Base-by-base conservation (phyloP, 1,284 basidiomycete genomes). In the Rhodotorula sp. region DNA sequence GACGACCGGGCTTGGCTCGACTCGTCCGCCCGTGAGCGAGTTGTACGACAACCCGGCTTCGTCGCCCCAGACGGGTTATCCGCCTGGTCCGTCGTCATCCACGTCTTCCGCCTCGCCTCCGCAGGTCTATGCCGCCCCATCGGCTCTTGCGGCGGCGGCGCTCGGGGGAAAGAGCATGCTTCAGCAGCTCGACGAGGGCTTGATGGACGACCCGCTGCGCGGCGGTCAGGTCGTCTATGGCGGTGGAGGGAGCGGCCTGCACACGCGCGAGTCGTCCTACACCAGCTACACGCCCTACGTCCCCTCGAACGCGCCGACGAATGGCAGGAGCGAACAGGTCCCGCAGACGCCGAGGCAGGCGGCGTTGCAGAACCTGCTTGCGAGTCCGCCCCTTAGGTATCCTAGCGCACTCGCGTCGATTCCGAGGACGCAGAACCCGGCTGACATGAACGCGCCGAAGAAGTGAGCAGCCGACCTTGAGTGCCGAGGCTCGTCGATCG, bases 401-500 rank as follows among this genome's bases (percentile, higher is more conserved):
- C 17, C 57, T 44, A 15, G 58, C 52, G 30, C 59, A 46, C 9
- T 66, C 5, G 58, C 52, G 2, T 57, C 44, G 1, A 29, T 59
- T 9, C 70, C 70, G 55, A 62, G 73, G 48, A 69, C 62, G 29
- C 63, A 68, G 55, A 74, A 72, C 32, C 69, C 72, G 20, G 74
- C 74, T 8, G 71, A 74, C 39, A 76, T 74, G 71, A 74, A 74
- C 48, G 59, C 70, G 48, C 74, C 74, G 19, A 76, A 76, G 46
- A 75, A 75, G 71, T 73, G 49, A 44, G 71, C 22, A 39, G 32
- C 4, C 8, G 10, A 1, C 15, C 19, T 32, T 47, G 39, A 8
- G 53, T 20, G 39, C 7, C 4, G 0, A 2, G 24, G 39, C 4
- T 17, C 47, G 19, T 32, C 46, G 10, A 29, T 4, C 5, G 51